phyloP scores from a whole-genome alignment of 2,329 filamentous ascomycete species.

The Cytospora paraplurivora region DNA sequence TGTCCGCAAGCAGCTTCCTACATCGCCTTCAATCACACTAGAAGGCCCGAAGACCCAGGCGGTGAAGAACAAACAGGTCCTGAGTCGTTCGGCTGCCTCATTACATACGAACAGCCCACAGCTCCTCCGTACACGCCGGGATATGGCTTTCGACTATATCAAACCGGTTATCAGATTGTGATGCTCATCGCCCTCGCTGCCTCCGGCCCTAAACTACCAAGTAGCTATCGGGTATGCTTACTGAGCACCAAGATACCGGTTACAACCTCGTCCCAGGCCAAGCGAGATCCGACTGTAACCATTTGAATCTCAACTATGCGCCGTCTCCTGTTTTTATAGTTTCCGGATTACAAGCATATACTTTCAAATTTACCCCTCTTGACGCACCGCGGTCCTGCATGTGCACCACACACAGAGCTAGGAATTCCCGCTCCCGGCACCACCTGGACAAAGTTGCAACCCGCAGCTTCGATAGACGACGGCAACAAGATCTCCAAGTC shows the following conservation, averaged over 20 bases:
- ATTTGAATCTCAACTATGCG: not conserved
- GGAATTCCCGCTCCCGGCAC: constrained; percentile 17
- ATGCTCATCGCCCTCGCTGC: constrained; percentile 6
- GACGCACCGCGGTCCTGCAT: constrained; percentile 15
- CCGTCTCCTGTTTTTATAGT: constrained; percentile 12
- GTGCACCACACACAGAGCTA: not conserved
- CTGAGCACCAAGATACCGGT: constrained; percentile 6
- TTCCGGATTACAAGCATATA: not conserved
- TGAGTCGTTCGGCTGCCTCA: constrained; percentile 40
- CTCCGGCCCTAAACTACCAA: constrained; percentile 1
- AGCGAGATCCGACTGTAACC: constrained; percentile 13
- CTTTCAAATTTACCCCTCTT: not conserved
- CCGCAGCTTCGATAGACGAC: constrained; percentile 19
- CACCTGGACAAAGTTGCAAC: not conserved
- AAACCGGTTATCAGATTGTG: constrained; percentile 19
- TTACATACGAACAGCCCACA: constrained; percentile 30
- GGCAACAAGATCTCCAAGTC: constrained; percentile 13
- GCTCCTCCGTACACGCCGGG: constrained; percentile 20
- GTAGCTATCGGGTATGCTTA: not conserved
- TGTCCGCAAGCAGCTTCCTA: constrained; percentile 28
- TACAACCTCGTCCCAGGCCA: constrained; percentile 1
- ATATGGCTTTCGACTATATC: constrained; percentile 14
- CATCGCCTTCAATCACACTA: constrained; percentile 33
- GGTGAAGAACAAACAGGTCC: constrained; percentile 39
- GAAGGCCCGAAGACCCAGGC: constrained; percentile 32